phyloP scores from a whole-genome alignment of 441 rosid species.

The Daphne laureola region DNA sequence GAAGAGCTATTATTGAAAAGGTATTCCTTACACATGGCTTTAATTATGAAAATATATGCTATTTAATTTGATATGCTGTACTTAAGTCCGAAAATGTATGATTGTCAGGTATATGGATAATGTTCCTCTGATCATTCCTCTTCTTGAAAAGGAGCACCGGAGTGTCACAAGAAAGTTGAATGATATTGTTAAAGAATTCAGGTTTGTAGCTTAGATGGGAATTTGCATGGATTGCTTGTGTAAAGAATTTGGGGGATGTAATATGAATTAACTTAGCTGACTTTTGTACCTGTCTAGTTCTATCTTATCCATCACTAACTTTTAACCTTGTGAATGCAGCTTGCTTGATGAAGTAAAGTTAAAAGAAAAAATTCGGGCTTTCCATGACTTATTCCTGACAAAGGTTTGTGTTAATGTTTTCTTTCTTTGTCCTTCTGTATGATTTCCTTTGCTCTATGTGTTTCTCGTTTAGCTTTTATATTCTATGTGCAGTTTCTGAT shows the following conservation, averaged over 20 bases:
- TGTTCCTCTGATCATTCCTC: constrained; percentile 86
- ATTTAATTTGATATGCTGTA: constrained; percentile 4
- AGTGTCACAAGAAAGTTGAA: constrained; percentile 58
- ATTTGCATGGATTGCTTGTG: constrained; percentile 2
- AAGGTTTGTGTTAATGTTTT: constrained; percentile 45
- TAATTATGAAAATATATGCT: constrained; percentile 5
- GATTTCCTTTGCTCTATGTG: constrained; percentile 1
- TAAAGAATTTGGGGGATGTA: neutral
- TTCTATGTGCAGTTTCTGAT: constrained; percentile 12
- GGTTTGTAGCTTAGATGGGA: constrained; percentile 30
- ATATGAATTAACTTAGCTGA: constrained; percentile 4
- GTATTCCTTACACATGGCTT: constrained; percentile 22
- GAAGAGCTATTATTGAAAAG: constrained; percentile 88
- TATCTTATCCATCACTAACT: too few species aligned
- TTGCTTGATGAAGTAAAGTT: constrained; percentile 82
- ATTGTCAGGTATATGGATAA: constrained; percentile 76
- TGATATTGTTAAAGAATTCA: constrained; percentile 77
- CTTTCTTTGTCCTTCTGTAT: constrained; percentile 3
- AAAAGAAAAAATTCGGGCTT: constrained; percentile 86
- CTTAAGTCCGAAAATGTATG: constrained; percentile 15
- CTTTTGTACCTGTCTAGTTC: neutral
- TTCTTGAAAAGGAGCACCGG: constrained; percentile 83
- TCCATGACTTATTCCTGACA: constrained; percentile 86
- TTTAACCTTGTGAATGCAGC: constrained; percentile 30
- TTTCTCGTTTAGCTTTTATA: neutral